Base-by-base conservation (phyloP, 306 rosid species). In the Bauhinia variegata region DNA sequence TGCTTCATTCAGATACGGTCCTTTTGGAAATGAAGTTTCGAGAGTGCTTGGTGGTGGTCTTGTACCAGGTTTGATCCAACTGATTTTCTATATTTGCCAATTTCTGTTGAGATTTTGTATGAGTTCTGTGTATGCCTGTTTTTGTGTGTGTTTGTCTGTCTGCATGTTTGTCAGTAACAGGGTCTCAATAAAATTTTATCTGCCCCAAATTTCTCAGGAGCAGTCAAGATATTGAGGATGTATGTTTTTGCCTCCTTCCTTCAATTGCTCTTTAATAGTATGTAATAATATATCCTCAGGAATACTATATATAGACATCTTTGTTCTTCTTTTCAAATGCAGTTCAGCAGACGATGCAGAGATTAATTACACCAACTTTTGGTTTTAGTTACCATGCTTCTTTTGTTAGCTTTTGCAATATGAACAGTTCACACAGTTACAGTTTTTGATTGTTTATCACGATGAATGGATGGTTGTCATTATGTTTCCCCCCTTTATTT, bases 11-110 rank as follows among this genome's bases (percentile, higher is more conserved):
- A 92, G 98, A 83, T 53, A 70, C 64, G 98, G 98, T 36, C 54
- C 67, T 46, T 78, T 92, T 51, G 98, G 96, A 70, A 38, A 50
- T 63, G 98, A 92, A 80, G 82, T 92, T 67, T 78, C 86, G 9
- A 78, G 75, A 30, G 96, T 92, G 71, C 96, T 92, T 65, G 96
- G 98, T 38, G 98, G 98, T 61, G 98, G 98, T 55, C 82, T 92
- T 76, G 96, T 92, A 10, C 98, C 92, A 86, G 98, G 98, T 92
- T 61, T 19, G 66, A 0, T 63, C 55, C 74, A 46, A 44, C 63
- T 75, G 54, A 6, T 63, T 66, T 0, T 64, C 43, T 54, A 9
- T 52, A n/a, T 5, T 60, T 63, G 18, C 30, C 17, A 53, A 10
- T 30, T 16, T 53, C 41, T 47, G 9, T 69, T 56, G 55, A 71